Evolutionary conservation across 768 basidiomycete species (phyloP).

Genomic region (Amanita thiersii): DNA sequence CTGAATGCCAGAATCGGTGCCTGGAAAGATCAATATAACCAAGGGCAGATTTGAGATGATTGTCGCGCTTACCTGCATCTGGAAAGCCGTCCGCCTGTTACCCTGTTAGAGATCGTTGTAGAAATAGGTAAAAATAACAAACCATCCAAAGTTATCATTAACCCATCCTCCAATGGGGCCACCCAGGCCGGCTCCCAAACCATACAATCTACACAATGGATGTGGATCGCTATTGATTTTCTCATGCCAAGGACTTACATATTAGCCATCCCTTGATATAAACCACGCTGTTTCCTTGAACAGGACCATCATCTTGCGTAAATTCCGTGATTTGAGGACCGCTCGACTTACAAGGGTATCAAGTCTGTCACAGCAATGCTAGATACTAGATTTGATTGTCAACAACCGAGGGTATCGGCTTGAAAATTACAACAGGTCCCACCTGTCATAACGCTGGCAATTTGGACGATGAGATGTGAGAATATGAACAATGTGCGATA

Average conservation of each 20-base stretch:
- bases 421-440: slow-evolving; percentile 14
- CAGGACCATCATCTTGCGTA: slow-evolving; percentile 7
- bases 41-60: slow-evolving; percentile 9
- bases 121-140: slow-evolving; percentile 19
- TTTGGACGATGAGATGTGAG: slow-evolving; percentile 16
- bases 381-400: slow-evolving; percentile 46
- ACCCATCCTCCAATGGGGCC: slow-evolving; percentile 82
- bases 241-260: slow-evolving; percentile 42
- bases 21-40: too few species aligned
- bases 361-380: slow-evolving; percentile 84
- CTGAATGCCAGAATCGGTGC: slow-evolving; percentile 72
- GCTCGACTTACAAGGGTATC: slow-evolving; percentile 65
- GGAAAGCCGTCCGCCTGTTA: slow-evolving; percentile 77
- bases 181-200: slow-evolving; percentile 73
- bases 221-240: not conserved
- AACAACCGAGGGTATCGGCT: not conserved
- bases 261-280: slow-evolving; percentile 90
- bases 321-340: slow-evolving; percentile 7
- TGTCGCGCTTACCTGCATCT: slow-evolving; percentile 69
- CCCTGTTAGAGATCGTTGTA: slow-evolving; percentile 12
- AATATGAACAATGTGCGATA: slow-evolving; percentile 18
- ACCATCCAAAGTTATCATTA: slow-evolving; percentile 84
- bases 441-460: slow-evolving; percentile 78
- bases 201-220: slow-evolving; percentile 54
- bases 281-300: slow-evolving; percentile 69